Conservation (phyloP, 192 early-diverging fungal genomes). For the Coemansia brasiliensis region DNA sequence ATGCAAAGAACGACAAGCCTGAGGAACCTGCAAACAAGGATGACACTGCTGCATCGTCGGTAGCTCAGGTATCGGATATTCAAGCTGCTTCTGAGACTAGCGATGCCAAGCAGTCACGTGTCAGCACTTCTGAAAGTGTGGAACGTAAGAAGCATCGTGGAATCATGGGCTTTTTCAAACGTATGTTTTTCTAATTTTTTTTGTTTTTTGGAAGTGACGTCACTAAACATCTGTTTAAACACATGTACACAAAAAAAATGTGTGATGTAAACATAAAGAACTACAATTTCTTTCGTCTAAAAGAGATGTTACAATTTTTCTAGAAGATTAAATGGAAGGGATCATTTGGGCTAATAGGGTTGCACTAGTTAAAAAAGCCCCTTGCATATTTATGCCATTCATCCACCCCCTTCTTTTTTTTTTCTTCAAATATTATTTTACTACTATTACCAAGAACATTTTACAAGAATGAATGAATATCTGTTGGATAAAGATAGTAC, state of each 20-base stretch:
- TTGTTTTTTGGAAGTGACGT: not conserved
- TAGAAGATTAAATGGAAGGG: not conserved
- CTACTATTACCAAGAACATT: not conserved
- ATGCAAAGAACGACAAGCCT: not conserved
- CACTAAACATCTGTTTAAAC: not conserved
- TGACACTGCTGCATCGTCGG: not conserved
- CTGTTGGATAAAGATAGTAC: not conserved
- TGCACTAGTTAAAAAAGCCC: not conserved
- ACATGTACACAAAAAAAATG: not conserved
- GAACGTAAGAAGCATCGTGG: constrained; percentile 48
- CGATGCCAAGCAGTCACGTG: constrained; percentile 16
- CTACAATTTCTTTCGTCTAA: not conserved
- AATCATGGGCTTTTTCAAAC: constrained; percentile 43
- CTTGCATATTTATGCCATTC: not conserved
- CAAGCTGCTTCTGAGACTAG: constrained; percentile 2
- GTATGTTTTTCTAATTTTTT: constrained; percentile 37
- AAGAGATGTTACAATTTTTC: not conserved
- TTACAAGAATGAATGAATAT: not conserved
- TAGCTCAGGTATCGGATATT: constrained; percentile 1
- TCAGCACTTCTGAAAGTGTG: constrained; percentile 12
- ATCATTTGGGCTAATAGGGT: not conserved
- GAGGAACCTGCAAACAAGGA: constrained; percentile 5
- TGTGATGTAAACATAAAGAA: not conserved
- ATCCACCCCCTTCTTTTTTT: not conserved
- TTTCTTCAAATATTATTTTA: not conserved